Base-by-base conservation (phyloP, 371 early-diverging fungal genomes). In the Haplosporangium sp. region DNA sequence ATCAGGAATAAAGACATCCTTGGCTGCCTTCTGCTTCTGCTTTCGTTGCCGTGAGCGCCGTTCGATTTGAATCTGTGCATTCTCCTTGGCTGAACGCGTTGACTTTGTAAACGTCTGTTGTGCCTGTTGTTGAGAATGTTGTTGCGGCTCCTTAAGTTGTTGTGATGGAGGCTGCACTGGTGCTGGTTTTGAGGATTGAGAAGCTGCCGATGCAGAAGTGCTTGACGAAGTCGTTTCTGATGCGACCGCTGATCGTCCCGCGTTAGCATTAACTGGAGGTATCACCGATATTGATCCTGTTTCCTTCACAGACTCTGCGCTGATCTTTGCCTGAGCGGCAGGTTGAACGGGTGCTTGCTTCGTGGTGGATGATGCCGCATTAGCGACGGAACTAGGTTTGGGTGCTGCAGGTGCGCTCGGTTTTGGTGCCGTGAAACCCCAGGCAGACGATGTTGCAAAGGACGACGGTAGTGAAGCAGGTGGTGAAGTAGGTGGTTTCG, bases 1-100 rank as follows among this genome's bases (percentile, higher is more conserved):
- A 14, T 95, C 90, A 6, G 95, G 96, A 54, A 98, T 83, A 64
- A 86, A 87, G 11, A 97, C 88, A 67, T 96, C 94, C 47, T 77
- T 83, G 40, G 73, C 58, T 2, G 73, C 51, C 48, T 82, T 82
- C 21, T 64, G 68, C n/a, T 48, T 52, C 51, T 65, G 64, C 55
- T 55, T 73, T 37, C 73, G 69, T 9, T 67, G 41, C 43, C 48
- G 55, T 21, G 69, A 64, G 8, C 67, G 62, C 48, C 59, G 65
- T 23, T 64, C 74, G 12, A 80, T 56, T 40, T 69, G 69, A 12
- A 56, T 54, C 66, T 55, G 60, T 12, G 73, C 69, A 42, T 73
- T 73, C 60, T 69, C 74, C 41, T 60, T 72, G 50, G 67, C 54
- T 21, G 60, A 52, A 21, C 60, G 60, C 20, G 66, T 48, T 20